A percentile compares a stretch with the other conserved stretches of the same genome.
Evolutionary conservation across 148 eudicot genomes (phyloP).

Genomic region (Persicaria tinctoria): DNA sequence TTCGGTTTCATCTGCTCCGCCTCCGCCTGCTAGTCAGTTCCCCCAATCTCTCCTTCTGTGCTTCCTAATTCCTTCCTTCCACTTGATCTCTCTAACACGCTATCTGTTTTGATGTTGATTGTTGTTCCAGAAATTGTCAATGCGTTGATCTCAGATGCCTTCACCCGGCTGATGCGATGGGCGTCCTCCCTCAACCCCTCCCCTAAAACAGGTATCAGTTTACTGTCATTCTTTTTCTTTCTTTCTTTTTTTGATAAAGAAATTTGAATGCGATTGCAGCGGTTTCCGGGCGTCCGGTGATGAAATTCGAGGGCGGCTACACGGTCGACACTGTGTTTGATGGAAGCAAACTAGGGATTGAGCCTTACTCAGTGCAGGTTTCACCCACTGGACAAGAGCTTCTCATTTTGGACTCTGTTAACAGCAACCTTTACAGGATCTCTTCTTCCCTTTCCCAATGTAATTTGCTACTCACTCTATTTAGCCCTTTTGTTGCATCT

Average conservation of each 20-base stretch:
- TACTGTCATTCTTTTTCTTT: too few relatives aligned
- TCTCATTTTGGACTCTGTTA: constrained; percentile 82
- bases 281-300: constrained; percentile 67
- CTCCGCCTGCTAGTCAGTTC: too few relatives aligned
- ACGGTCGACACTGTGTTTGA: constrained; percentile 96
- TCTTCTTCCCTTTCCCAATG: constrained; percentile 85
- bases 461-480: constrained; percentile 34
- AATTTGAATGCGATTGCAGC: constrained; percentile 38
- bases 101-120: too few relatives aligned
- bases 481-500: not conserved
- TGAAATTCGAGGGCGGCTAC: constrained; percentile 98
- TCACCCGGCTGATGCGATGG: not conserved
- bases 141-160: too few relatives aligned
- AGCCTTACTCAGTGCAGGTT: constrained; percentile 74
- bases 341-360: constrained; percentile 98
- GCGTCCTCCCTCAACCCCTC: constrained; percentile 3
- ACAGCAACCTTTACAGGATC: constrained; percentile 87
- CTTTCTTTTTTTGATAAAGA: too few relatives aligned
- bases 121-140: too few relatives aligned
- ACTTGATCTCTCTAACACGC: too few relatives aligned
- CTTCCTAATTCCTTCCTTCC: too few relatives aligned
- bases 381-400: constrained; percentile 73
- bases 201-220: too few relatives aligned
- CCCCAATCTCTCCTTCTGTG: too few relatives aligned
- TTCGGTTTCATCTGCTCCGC: too few relatives aligned